Base-by-base conservation (phyloP, 176 grass and related monocot species). In the Panicum miliaceum region DNA sequence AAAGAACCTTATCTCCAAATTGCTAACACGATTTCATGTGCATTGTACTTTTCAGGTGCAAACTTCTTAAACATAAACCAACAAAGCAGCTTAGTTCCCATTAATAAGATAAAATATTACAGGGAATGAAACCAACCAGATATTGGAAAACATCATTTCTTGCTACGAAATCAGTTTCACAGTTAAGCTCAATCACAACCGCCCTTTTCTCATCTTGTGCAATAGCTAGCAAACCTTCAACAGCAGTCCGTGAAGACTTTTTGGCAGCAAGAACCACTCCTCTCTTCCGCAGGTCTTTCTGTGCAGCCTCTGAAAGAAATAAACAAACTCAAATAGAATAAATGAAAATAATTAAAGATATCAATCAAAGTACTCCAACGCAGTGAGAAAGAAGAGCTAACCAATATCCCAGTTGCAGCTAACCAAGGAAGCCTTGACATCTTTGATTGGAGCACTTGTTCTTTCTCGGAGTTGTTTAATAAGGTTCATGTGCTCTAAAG, bases 81-180 rank as follows among this genome's bases (percentile, higher is more conserved):
- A 67, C 8, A 67, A 57, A 76, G 36, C 19, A 20, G 73, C 45
- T 62, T 7, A 61, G 3, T 22, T 79, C 34, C 4, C 13, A 32
- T 32, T 22, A 72, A 22, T 45, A 64, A 82, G 11, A 56, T 50
- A 64, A 48, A 78, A 79, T 8, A 26, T 35, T 68, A 19, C 11
- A 26, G 48, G 61, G 27, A 58, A 7, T 65, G 51, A 48, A 80
- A 89, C 92, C 36, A 82, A 98, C 95, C 83, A 98, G 82, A 82
- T 89, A 88, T 60, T 98, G 92, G 75, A 98, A 98, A 78, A 95
- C 88, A 20, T 95, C 91, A 82, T 95, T 98, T 75, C 95, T 98
- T 78, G 95, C 95, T 18, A 98, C 92, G 77, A 98, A 98, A 80
- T 98, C 96, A 16, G 96, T 98, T 83, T 98, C 93, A 12, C 93